Evolutionary conservation across 148 eudicot species (phyloP).

Genomic region (Nepenthes gracilis): DNA sequence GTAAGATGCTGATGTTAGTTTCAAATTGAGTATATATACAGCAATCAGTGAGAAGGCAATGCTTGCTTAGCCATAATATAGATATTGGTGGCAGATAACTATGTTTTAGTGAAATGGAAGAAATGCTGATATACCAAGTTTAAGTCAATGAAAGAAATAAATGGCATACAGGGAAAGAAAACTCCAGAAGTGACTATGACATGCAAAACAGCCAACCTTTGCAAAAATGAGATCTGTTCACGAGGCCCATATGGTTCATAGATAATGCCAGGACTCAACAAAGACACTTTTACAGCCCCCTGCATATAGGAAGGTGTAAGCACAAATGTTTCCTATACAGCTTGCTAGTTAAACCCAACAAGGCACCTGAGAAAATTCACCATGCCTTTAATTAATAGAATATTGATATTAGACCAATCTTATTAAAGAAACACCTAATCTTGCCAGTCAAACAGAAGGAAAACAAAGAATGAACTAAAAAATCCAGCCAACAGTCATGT

Average conservation of each 20-base stretch:
- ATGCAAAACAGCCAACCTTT: slow-evolving; percentile 38
- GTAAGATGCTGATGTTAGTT: too few species aligned
- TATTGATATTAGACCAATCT: not conserved
- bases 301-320: slow-evolving; percentile 20
- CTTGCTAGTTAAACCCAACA: not conserved
- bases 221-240: slow-evolving; percentile 60
- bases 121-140: too few species aligned
- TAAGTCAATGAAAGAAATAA: not conserved
- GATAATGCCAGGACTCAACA: slow-evolving; percentile 83
- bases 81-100: too few species aligned
- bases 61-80: too few species aligned
- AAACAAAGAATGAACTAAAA: too few species aligned
- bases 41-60: too few species aligned
- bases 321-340: not conserved
- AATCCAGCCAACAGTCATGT: too few species aligned
- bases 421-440: too few species aligned
- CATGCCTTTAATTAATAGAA: not conserved
- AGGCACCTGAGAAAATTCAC: not conserved
- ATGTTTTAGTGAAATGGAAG: too few species aligned
- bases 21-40: too few species aligned
- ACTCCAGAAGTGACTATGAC: not conserved
- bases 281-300: slow-evolving; percentile 68
- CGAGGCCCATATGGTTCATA: slow-evolving; percentile 89
- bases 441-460: too few species aligned
- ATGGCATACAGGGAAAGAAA: not conserved